Percentiles rank a stretch among this genome's conserved stretches.
Evolutionary conservation across 2,329 filamentous ascomycete species (phyloP).

Genomic region (Trichoderma guizhouense): DNA sequence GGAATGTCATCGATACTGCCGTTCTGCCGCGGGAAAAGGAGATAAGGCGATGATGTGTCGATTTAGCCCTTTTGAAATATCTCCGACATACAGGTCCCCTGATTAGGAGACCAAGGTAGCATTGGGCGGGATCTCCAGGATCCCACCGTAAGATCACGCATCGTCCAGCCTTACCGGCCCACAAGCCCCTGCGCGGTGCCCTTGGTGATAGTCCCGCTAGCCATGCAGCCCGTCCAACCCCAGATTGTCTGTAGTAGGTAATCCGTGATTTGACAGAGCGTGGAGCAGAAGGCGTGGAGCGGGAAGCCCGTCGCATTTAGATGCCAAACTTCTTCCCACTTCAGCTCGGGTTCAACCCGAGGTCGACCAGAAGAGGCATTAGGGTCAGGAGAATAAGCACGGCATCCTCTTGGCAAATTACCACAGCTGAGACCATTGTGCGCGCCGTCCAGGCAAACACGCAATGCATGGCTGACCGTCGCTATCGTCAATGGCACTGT

Average conservation of each 20-base stretch:
- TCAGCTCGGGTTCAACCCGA: not conserved
- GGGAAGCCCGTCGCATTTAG: not conserved
- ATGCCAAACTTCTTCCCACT: not conserved
- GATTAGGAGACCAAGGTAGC: not conserved
- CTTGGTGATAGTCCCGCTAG: not conserved
- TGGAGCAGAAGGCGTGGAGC: not conserved
- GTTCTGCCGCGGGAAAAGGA: not conserved
- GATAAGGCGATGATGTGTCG: not conserved
- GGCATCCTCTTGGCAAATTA: not conserved
- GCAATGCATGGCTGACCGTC: not conserved
- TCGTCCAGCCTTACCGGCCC: conserved; percentile 7
- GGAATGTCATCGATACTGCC: not conserved
- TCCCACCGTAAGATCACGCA: conserved; percentile 12
- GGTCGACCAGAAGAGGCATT: not conserved
- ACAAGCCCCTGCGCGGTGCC: not conserved
- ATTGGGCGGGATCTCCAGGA: conserved; percentile 8
- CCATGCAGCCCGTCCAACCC: not conserved
- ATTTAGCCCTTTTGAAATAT: not conserved
- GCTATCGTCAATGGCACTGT: not conserved
- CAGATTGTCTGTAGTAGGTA: not conserved
- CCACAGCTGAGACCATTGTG: not conserved
- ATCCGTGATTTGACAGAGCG: not conserved
- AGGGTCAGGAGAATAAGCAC: not conserved
- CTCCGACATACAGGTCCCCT: conserved; percentile 2
- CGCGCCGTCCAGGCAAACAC: not conserved